These are phyloP conservation scores for Choricystis sp. DNA, from an alignment of 139 green algal species.

Conservation along the genomic window DNA sequence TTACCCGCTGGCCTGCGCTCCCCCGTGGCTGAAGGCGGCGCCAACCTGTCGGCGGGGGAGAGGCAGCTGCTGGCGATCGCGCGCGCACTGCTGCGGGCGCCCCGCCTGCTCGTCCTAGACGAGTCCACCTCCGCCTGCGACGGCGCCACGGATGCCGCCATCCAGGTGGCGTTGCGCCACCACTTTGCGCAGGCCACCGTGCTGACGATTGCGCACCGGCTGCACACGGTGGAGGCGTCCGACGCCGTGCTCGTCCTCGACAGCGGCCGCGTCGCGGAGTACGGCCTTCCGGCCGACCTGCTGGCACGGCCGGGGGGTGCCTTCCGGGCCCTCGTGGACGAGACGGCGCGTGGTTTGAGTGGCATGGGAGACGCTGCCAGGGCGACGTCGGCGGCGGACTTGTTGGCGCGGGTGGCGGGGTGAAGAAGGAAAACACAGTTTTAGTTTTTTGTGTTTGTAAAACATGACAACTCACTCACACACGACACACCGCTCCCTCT, in stretches of 20 bases:
- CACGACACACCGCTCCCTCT: neutral
- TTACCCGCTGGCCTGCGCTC: slow-evolving; percentile 27
- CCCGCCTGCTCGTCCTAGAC: slow-evolving; percentile 59
- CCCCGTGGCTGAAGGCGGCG: slow-evolving; percentile 68
- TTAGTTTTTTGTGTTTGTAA: neutral
- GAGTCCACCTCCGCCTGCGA: slow-evolving; percentile 66
- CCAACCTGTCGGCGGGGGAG: slow-evolving; percentile 75
- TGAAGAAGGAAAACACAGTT: neutral
- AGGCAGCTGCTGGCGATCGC: slow-evolving; percentile 85
- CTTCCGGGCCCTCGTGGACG: slow-evolving; percentile 13
- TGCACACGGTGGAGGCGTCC: slow-evolving; percentile 21
- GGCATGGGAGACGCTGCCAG: neutral
- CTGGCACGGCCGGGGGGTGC: slow-evolving; percentile 6
- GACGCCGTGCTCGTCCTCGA: slow-evolving; percentile 22
- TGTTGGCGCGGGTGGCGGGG: neutral
- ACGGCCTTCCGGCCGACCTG: slow-evolving; percentile 6
- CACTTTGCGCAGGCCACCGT: slow-evolving; percentile 37
- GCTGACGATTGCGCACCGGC: slow-evolving; percentile 42
- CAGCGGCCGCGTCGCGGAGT: slow-evolving; percentile 7
- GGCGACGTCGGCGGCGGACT: neutral
- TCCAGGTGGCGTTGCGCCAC: slow-evolving; percentile 28
- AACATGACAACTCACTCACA: neutral
- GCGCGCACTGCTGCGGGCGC: slow-evolving; percentile 56
- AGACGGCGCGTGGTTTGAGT: neutral
- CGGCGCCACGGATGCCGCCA: slow-evolving; percentile 6